Evolutionary conservation across 176 grass and related monocot species (phyloP).

Genomic region (Triticum aestivum): DNA sequence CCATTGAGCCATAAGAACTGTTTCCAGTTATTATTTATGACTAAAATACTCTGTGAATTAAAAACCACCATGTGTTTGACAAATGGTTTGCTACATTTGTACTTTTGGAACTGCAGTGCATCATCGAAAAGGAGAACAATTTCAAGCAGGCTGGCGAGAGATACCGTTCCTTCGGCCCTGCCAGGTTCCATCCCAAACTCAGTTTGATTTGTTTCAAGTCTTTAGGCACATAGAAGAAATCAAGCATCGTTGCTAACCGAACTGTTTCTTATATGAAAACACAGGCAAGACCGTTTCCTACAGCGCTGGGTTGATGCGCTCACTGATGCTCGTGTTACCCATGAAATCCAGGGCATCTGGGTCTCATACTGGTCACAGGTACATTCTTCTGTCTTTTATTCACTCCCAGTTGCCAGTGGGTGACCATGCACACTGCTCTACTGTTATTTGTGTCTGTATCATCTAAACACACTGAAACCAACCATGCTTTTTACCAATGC

Average conservation of each 20-base stretch:
- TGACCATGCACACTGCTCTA: neutral
- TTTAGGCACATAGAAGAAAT: neutral
- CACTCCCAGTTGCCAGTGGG: neutral
- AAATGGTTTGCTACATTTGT: neutral
- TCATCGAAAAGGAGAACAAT: constrained; percentile 82
- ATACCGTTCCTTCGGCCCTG: constrained; percentile 70
- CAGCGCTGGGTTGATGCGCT: constrained; percentile 68
- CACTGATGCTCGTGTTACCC: constrained; percentile 63
- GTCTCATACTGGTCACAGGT: constrained; percentile 84
- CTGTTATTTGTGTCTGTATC: neutral
- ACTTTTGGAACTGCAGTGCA: constrained; percentile 49
- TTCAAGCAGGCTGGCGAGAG: constrained; percentile 91
- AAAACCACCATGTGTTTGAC: neutral
- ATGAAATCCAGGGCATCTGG: constrained; percentile 73
- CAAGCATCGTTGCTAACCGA: constrained; percentile 2
- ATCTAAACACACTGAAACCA: neutral
- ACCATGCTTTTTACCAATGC: neutral
- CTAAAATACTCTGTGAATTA: neutral
- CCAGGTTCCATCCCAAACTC: constrained; percentile 43
- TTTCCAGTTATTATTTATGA: too few relatives aligned
- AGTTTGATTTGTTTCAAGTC: neutral
- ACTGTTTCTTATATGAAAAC: neutral
- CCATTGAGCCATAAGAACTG: too few relatives aligned
- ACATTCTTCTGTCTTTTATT: neutral
- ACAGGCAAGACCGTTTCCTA: constrained; percentile 80